Conservation (phyloP, 495 filamentous ascomycete genomes). For the Mytilinidion resinicola region DNA sequence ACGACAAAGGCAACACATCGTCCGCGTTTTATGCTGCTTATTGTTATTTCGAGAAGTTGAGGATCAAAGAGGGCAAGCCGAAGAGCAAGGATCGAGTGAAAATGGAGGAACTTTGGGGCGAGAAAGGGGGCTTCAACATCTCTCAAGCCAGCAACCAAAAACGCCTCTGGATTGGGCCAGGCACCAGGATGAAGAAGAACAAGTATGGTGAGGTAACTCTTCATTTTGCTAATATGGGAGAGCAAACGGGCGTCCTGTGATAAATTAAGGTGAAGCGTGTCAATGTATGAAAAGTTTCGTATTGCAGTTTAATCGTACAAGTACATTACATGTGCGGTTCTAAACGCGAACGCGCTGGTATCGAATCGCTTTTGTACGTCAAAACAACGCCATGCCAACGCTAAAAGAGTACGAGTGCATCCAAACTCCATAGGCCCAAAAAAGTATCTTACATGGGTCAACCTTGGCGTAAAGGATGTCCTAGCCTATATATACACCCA, state of each 20-base stretch:
- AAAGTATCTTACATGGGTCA: not conserved
- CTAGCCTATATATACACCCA: not conserved
- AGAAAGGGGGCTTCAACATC: conserved; percentile 7
- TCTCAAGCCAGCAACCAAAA: too few relatives aligned
- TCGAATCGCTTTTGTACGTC: not conserved
- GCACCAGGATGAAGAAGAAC: too few relatives aligned
- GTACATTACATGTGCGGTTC: too few relatives aligned
- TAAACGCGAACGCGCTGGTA: not conserved
- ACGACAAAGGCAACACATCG: conserved; percentile 39
- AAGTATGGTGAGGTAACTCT: too few relatives aligned
- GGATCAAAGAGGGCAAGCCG: conserved; percentile 48
- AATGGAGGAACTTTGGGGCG: conserved; percentile 46
- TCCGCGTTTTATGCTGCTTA: conserved; percentile 48
- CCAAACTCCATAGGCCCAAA: not conserved
- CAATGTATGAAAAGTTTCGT: too few relatives aligned
- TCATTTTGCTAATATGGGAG: too few relatives aligned
- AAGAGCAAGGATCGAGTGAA: conserved; percentile 47
- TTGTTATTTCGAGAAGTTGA: conserved; percentile 56
- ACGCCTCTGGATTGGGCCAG: too few relatives aligned
- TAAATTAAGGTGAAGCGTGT: too few relatives aligned
- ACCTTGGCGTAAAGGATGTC: not conserved
- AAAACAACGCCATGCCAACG: not conserved
- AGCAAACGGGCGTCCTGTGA: too few relatives aligned
- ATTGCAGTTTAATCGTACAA: too few relatives aligned
- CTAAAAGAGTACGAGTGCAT: not conserved